These are phyloP conservation scores for Aleurites moluccanus DNA, from an alignment of 441 rosid genomes.

Conservation along the genomic window DNA sequence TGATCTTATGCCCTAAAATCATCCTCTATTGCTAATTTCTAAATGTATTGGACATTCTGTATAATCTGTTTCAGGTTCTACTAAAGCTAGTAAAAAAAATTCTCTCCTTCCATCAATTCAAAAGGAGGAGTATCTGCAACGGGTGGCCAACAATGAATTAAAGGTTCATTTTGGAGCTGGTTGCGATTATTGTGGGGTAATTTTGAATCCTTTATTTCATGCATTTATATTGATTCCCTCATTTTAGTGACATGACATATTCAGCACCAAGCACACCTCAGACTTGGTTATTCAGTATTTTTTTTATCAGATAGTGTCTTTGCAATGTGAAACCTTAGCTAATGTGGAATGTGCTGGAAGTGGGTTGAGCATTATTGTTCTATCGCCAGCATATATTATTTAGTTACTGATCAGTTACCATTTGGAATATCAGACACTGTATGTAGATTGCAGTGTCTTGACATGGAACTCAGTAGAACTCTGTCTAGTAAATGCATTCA, in stretches of 20 bases:
- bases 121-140: slow-evolving; percentile 17
- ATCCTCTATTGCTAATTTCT: not conserved
- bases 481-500: not conserved
- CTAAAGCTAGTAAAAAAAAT: slow-evolving; percentile 26
- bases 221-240: not conserved
- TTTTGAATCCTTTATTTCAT: slow-evolving; percentile 9
- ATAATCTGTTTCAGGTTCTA: slow-evolving; percentile 32
- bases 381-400: not conserved
- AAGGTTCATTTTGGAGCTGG: slow-evolving; percentile 43
- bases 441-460: not conserved
- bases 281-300: not conserved
- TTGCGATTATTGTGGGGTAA: slow-evolving; percentile 80
- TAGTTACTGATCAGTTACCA: not conserved
- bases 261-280: not conserved
- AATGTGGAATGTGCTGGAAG: not conserved
- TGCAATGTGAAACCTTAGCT: not conserved
- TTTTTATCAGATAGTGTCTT: not conserved
- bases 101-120: slow-evolving; percentile 4
- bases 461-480: not conserved
- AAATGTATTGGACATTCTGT: not conserved
- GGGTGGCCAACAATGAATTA: slow-evolving; percentile 28
- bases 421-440: not conserved
- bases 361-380: not conserved
- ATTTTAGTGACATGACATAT: not conserved
- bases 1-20: not conserved